phyloP scores from a whole-genome alignment of 2,329 filamentous ascomycete genomes.

The Zalaria obscura region DNA sequence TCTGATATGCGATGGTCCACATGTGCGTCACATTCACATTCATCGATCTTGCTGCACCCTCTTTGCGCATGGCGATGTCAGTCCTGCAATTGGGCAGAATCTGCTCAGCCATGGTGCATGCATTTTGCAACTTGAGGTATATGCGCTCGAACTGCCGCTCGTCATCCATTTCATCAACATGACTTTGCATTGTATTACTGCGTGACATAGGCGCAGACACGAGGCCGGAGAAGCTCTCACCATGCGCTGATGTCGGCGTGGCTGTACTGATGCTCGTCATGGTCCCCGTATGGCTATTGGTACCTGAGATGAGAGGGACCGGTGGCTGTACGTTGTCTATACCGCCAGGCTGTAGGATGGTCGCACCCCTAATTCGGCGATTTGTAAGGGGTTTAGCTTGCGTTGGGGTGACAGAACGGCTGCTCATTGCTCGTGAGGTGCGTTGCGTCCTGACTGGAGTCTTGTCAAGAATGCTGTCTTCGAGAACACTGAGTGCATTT shows the following conservation, averaged over 20 bases:
- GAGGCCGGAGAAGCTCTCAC: slow-evolving; percentile 59
- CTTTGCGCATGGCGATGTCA: slow-evolving; percentile 51
- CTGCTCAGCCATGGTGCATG: slow-evolving; percentile 58
- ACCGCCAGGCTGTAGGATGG: slow-evolving; percentile 31
- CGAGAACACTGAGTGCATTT: slow-evolving; percentile 41
- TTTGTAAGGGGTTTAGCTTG: slow-evolving; percentile 28
- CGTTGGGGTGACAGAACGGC: slow-evolving; percentile 29
- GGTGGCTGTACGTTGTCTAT: slow-evolving; percentile 20
- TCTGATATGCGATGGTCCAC: slow-evolving; percentile 58
- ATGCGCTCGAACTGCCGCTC: slow-evolving; percentile 73
- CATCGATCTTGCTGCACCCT: slow-evolving; percentile 34
- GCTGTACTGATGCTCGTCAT: slow-evolving; percentile 31
- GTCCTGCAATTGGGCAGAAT: slow-evolving; percentile 55
- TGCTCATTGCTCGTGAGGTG: slow-evolving; percentile 15
- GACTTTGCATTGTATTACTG: slow-evolving; percentile 26
- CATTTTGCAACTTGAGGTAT: slow-evolving; percentile 59
- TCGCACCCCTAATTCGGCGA: slow-evolving; percentile 35
- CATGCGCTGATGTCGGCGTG: slow-evolving; percentile 57
- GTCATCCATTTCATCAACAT: slow-evolving; percentile 48
- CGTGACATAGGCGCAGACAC: slow-evolving; percentile 15
- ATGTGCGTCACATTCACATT: slow-evolving; percentile 35
- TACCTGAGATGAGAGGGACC: slow-evolving; percentile 27
- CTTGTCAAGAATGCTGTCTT: slow-evolving; percentile 21
- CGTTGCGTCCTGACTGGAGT: slow-evolving; percentile 12
- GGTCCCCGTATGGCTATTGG: slow-evolving; percentile 38